phyloP scores from a whole-genome alignment of 352 stramenopile genomes.

The Pythium brachiatum region DNA sequence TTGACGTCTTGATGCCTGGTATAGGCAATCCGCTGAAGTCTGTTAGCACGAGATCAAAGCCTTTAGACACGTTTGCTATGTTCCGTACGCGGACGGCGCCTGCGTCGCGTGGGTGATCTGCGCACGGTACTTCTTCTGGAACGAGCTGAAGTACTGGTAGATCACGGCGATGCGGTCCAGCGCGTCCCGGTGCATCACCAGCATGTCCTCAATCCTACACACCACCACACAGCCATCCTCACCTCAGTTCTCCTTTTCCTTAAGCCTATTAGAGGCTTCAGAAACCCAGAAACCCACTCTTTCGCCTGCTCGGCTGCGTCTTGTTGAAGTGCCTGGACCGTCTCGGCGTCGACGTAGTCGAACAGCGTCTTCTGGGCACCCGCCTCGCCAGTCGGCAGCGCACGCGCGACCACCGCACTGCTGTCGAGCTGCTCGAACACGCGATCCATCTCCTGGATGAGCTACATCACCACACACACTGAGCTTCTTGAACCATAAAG shows the following conservation, averaged over 20 bases:
- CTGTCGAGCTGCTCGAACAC: slow-evolving; percentile 68
- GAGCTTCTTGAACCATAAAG: no score
- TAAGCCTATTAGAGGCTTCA: background rate
- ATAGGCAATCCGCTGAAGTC: background rate
- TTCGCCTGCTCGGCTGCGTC: slow-evolving; percentile 69
- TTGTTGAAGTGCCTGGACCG: slow-evolving; percentile 73
- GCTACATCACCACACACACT: slow-evolving; percentile 29
- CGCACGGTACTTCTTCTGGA: slow-evolving; percentile 37
- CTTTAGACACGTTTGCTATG: background rate
- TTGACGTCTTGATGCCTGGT: slow-evolving; percentile 33
- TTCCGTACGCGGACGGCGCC: slow-evolving; percentile 20
- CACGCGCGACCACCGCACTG: slow-evolving; percentile 38
- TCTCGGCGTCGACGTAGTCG: slow-evolving; percentile 83
- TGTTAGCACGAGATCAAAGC: background rate
- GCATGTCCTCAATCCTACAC: slow-evolving; percentile 64
- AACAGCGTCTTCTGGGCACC: slow-evolving; percentile 65
- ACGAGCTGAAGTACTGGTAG: slow-evolving; percentile 63
- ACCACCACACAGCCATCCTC: no score
- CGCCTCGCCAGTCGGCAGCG: slow-evolving; percentile 27
- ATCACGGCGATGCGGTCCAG: slow-evolving; percentile 58
- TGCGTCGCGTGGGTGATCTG: slow-evolving; percentile 36
- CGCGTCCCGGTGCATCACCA: slow-evolving; percentile 56
- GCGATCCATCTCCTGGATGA: slow-evolving; percentile 68
- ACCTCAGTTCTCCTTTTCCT: no score
- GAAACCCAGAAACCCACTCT: slow-evolving; percentile 34